Conservation (phyloP, 495 filamentous ascomycete species). For the Penicillium verhagenii region DNA sequence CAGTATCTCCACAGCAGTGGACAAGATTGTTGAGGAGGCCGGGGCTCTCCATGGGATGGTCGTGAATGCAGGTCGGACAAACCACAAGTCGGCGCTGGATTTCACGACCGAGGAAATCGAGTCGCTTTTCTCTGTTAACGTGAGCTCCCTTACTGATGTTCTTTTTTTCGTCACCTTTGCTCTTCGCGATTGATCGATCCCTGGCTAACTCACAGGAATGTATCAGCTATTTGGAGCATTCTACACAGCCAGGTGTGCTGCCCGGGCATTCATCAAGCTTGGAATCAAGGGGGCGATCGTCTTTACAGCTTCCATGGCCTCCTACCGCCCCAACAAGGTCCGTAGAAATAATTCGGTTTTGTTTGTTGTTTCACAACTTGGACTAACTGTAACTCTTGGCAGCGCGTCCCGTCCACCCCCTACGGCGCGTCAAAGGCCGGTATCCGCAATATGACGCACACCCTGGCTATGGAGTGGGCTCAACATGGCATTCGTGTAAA, state of each 20-base stretch:
- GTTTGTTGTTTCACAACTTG: neutral
- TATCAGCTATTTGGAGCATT: constrained; percentile 39
- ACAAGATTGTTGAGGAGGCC: constrained; percentile 32
- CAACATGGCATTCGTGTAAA: constrained; percentile 47
- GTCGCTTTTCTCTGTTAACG: constrained; percentile 40
- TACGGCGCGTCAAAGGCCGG: constrained; percentile 35
- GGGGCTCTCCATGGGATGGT: constrained; percentile 39
- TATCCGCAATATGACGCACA: constrained; percentile 38
- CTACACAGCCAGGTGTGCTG: constrained; percentile 34
- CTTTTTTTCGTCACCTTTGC: neutral
- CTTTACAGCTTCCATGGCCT: constrained; percentile 47
- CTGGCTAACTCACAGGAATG: constrained; percentile 3
- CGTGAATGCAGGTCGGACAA: constrained; percentile 43
- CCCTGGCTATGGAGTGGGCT: constrained; percentile 50
- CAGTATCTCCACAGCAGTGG: constrained; percentile 36
- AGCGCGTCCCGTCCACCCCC: constrained; percentile 35
- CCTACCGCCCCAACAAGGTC: constrained; percentile 47
- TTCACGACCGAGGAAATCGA: constrained; percentile 43
- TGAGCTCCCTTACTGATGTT: neutral
- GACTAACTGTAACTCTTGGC: constrained; percentile 9
- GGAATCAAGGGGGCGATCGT: constrained; percentile 46
- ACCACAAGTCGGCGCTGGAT: constrained; percentile 44
- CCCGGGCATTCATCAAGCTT: constrained; percentile 40
- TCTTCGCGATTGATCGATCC: no score
- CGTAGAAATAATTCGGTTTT: neutral